These are phyloP conservation scores for Cercospora citrullina DNA, from an alignment of 2,329 filamentous ascomycete genomes.

Conservation along the genomic window DNA sequence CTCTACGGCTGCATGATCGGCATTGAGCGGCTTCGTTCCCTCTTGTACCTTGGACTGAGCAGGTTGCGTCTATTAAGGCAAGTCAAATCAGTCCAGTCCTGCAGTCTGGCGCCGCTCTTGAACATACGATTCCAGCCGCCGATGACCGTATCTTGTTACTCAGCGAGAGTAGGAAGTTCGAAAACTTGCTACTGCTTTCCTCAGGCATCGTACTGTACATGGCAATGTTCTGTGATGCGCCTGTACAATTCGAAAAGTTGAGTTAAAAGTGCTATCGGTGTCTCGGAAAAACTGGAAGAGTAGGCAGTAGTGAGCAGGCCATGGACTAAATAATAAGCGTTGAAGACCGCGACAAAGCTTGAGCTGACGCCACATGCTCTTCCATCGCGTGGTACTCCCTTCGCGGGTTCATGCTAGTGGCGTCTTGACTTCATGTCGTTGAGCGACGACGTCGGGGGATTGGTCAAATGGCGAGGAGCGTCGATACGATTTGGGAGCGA, in stretches of 20 bases:
- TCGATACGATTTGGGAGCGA: background rate
- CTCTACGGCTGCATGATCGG: conserved; percentile 29
- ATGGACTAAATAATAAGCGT: background rate
- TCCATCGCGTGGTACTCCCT: background rate
- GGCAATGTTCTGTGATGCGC: background rate
- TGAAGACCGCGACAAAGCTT: background rate
- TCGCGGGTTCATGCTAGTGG: conserved; percentile 3
- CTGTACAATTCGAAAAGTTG: background rate
- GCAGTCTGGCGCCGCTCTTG: background rate
- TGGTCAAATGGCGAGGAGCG: background rate
- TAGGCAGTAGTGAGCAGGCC: background rate
- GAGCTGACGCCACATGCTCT: conserved; percentile 4
- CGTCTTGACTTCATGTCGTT: background rate
- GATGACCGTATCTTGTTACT: conserved; percentile 9
- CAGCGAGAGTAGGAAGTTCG: conserved; percentile 6
- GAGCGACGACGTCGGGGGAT: background rate
- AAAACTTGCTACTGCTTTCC: conserved; percentile 9
- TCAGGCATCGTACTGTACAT: conserved; percentile 1
- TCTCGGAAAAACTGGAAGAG: background rate
- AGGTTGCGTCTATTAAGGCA: conserved; percentile 6
- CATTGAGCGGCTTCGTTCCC: conserved; percentile 24
- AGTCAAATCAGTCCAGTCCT: background rate
- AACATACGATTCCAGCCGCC: conserved; percentile 5
- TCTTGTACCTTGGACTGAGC: conserved; percentile 18
- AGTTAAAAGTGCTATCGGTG: background rate